phyloP scores from a whole-genome alignment of 225 moss, liverwort and hornwort genomes.

The Marchantia paleacea region DNA sequence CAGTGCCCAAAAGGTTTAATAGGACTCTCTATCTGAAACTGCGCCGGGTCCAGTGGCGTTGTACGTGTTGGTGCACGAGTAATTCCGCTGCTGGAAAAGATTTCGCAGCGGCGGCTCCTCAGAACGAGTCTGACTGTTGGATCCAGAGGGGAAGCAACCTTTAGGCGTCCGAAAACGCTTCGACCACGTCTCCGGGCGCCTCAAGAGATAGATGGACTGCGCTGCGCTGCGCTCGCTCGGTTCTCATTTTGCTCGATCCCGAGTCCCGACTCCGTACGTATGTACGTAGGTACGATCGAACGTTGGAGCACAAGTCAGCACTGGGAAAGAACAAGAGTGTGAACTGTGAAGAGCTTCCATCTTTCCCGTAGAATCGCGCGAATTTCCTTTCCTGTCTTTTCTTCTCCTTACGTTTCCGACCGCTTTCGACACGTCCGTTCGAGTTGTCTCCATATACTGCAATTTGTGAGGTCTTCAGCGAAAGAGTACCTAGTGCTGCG shows the following conservation, averaged over 20 bases:
- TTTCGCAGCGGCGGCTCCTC: too few relatives aligned
- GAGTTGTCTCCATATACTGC: too few relatives aligned
- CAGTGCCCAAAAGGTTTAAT: neutral
- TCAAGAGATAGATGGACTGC: neutral
- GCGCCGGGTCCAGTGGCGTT: neutral
- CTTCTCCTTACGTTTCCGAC: neutral
- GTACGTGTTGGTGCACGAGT: too few relatives aligned
- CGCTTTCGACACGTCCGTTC: conserved; percentile 11
- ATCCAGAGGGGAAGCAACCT: neutral
- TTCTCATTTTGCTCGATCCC: neutral
- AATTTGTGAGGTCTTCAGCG: too few relatives aligned
- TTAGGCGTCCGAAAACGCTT: neutral
- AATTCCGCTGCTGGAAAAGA: too few relatives aligned
- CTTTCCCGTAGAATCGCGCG: neutral
- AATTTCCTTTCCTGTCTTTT: neutral
- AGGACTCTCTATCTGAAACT: neutral
- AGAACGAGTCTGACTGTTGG: neutral
- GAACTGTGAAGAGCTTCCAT: neutral
- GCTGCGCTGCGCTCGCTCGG: conserved; percentile 8
- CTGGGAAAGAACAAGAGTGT: neutral
- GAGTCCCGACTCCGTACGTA: neutral
- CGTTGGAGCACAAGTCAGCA: neutral
- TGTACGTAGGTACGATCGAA: too few relatives aligned
- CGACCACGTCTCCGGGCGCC: neutral
- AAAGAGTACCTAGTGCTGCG: too few relatives aligned